Evolutionary conservation across 768 basidiomycete species (phyloP), one percentile per base, ranked within the genome.

Genomic region (Rhodotorula babjevae): DNA sequence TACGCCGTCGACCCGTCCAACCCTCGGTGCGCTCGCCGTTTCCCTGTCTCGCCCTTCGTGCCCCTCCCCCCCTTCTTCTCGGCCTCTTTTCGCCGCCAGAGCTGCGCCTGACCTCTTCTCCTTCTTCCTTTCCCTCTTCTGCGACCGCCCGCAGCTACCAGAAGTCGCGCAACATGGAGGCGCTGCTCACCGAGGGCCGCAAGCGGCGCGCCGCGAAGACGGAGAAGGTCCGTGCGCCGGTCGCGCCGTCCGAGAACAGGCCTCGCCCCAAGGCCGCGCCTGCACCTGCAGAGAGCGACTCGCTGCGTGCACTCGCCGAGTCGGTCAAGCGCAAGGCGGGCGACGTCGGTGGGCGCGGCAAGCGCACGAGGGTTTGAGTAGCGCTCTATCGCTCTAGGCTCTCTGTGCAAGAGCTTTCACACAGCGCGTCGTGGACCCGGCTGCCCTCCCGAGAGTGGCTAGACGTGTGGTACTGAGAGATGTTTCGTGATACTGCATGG

Each of bases 1-100:
- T 98, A 91, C 75, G 94, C 95, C 0, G 93, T 99, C 75, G 96
- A 99, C 81, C 95, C 96, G 29, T 90, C 87, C 65, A 91, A 97
- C 82, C 93, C 95, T 80, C 91, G 88, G 95, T 96, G 79, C 75
- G 93, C 36, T 36, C 36, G 36, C 36, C 36, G 36, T 36, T 9
- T 85, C 21, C n/a, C n/a, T 2, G 36, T 47, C 9, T 44, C 23
- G 55, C 25, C 55, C 15, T 44, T 21, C 46, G 11, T 27, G n/a
- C 44, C 31, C 21, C 49, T 57, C 25, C 27, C 15, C 47, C 46
- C 50, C 62, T 18, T 44, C 58, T 73, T 47, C 29, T 36, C 36
- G 36, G 36, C 36, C 36, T 36, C 36, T 4, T 36, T 23, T 21
- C 27, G 18, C 31, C 16, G 31, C 29, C 44, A 25, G 14, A 31